A percentile compares a stretch with the other conserved stretches of the same genome.
Evolutionary conservation across 2,329 filamentous ascomycete genomes (phyloP).

Genomic region (Aspergillus luchuensis): DNA sequence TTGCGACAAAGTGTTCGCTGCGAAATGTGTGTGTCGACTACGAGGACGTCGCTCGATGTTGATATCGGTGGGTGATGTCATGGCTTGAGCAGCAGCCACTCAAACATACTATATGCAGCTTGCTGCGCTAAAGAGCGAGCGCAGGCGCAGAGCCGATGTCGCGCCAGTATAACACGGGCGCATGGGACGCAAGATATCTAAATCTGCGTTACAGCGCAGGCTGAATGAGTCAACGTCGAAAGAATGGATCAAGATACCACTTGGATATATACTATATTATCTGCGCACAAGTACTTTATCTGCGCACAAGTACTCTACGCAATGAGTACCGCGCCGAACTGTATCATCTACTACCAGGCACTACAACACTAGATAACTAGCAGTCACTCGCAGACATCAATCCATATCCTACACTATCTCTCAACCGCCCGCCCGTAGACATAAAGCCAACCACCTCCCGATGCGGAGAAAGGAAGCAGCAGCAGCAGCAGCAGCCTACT

Average conservation of each 20-base stretch:
- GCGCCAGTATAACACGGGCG: background rate
- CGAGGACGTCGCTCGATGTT: background rate
- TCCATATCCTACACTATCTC: conserved; percentile 10
- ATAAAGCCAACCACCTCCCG: background rate
- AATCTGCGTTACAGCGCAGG: background rate
- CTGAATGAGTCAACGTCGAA: background rate
- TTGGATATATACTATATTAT: background rate
- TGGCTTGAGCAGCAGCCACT: background rate
- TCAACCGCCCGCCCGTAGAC: background rate
- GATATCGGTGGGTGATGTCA: background rate
- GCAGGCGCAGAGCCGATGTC: background rate
- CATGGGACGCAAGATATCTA: background rate
- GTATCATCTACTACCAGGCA: background rate
- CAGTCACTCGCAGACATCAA: background rate
- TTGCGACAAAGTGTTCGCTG: background rate
- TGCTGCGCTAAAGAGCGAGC: background rate
- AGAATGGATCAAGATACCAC: background rate
- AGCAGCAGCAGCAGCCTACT: conserved; percentile 3
- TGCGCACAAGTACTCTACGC: conserved; percentile 15
- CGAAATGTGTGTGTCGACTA: background rate
- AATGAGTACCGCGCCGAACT: conserved; percentile 15
- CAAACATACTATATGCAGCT: background rate
- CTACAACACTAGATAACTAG: background rate
- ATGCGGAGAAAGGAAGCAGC: background rate
- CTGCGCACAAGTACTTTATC: conserved; percentile 16